A percentile compares a stretch with the other conserved stretches of the same genome.
phyloP scores from a whole-genome alignment of 2,329 filamentous ascomycete genomes.

The Phoma herbarum region DNA sequence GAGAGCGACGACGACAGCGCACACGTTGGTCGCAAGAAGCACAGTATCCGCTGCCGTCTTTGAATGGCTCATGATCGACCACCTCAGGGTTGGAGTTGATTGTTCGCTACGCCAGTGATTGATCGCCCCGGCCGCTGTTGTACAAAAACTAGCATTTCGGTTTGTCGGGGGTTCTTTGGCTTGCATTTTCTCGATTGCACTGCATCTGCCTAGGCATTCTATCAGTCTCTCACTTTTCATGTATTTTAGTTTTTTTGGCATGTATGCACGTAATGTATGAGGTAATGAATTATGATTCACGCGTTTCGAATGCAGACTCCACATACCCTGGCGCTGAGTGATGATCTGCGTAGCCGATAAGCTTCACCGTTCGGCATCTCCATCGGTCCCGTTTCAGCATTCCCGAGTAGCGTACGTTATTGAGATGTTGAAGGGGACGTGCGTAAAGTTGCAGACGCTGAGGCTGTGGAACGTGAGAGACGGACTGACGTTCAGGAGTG shows the following conservation, averaged over 20 bases:
- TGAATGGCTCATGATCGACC: slow-evolving; percentile 4
- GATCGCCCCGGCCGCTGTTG: slow-evolving; percentile 13
- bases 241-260: slow-evolving; percentile 35
- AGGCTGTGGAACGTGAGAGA: slow-evolving; percentile 17
- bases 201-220: slow-evolving; percentile 26
- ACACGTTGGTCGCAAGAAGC: slow-evolving; percentile 3
- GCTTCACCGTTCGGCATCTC: slow-evolving; percentile 14
- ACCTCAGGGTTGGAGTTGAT: slow-evolving; percentile 13
- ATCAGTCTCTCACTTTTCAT: slow-evolving; percentile 32
- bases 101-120: slow-evolving; percentile 4
- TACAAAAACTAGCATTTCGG: slow-evolving; percentile 28
- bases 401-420: slow-evolving; percentile 14
- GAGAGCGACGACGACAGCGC: slow-evolving; percentile 23
- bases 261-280: slow-evolving; percentile 36
- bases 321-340: background rate
- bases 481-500: slow-evolving; percentile 20
- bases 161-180: slow-evolving; percentile 24
- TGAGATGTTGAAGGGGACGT: slow-evolving; percentile 20
- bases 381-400: slow-evolving; percentile 15
- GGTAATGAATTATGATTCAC: slow-evolving; percentile 29
- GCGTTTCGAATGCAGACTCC: background rate
- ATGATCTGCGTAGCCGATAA: slow-evolving; percentile 1
- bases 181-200: slow-evolving; percentile 23
- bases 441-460: slow-evolving; percentile 20
- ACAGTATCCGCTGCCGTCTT: slow-evolving; percentile 17